Conservation (phyloP, 78 protist genomes). For the Dictyostelium citrinum region DNA sequence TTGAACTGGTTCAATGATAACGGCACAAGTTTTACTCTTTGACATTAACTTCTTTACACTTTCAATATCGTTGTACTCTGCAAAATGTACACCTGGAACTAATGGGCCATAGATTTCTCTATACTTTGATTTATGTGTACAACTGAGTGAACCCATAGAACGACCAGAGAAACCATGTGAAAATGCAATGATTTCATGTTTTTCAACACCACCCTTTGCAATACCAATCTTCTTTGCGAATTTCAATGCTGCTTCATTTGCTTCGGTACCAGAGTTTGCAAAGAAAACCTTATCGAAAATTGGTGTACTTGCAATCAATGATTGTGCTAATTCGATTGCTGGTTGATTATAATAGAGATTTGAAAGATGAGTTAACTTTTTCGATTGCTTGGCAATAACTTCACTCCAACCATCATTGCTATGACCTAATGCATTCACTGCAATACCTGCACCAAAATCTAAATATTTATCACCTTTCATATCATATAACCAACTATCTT, state of each 20-base stretch:
- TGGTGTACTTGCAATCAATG: slow-evolving; percentile 15
- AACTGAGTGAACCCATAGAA: slow-evolving; percentile 79
- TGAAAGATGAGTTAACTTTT: slow-evolving; percentile 58
- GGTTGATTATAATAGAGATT: slow-evolving; percentile 81
- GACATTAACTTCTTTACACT: background rate
- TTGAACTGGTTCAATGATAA: slow-evolving; percentile 87
- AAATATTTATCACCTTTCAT: slow-evolving; percentile 76
- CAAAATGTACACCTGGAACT: slow-evolving; percentile 80
- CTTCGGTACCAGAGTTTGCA: slow-evolving; percentile 90
- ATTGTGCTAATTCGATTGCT: slow-evolving; percentile 69
- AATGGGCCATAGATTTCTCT: slow-evolving; percentile 79
- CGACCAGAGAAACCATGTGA: slow-evolving; percentile 87
- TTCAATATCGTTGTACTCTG: slow-evolving; percentile 67
- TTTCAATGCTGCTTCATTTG: slow-evolving; percentile 87
- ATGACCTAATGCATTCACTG: slow-evolving; percentile 85
- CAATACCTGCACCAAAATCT: slow-evolving; percentile 87
- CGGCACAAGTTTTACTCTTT: slow-evolving; percentile 49
- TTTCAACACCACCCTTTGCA: slow-evolving; percentile 1
- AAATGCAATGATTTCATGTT: slow-evolving; percentile 73
- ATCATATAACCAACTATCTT: slow-evolving; percentile 76
- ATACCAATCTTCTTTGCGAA: slow-evolving; percentile 78
- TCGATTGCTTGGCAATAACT: slow-evolving; percentile 48
- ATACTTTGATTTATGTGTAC: slow-evolving; percentile 74
- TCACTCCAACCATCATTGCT: slow-evolving; percentile 14
- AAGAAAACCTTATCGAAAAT: slow-evolving; percentile 70